Evolutionary conservation across 352 stramenopile species (phyloP).

Genomic region (Globisporangium emineosum): DNA sequence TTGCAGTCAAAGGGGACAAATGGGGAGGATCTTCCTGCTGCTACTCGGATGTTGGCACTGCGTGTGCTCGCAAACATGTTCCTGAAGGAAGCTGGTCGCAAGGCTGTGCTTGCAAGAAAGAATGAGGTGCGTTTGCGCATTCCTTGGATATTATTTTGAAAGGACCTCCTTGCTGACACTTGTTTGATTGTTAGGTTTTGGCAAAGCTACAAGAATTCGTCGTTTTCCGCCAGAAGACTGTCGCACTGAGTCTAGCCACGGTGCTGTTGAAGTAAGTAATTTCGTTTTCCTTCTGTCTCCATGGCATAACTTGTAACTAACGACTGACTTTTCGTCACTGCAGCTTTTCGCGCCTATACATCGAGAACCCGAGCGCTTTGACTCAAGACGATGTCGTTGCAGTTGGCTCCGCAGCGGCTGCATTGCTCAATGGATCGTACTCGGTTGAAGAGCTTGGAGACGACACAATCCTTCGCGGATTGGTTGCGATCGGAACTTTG

Average conservation of each 20-base stretch:
- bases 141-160: background rate
- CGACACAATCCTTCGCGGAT: constrained; percentile 63
- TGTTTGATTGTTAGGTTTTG: constrained; percentile 30
- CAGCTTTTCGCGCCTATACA: constrained; percentile 44
- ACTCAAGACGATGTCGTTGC: constrained; percentile 47
- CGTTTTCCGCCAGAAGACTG: constrained; percentile 55
- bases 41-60: constrained; percentile 70
- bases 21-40: constrained; percentile 43
- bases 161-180: background rate
- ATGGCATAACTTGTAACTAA: background rate
- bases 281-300: background rate
- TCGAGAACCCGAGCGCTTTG: constrained; percentile 29
- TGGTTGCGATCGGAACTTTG: constrained; percentile 67
- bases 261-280: constrained; percentile 67
- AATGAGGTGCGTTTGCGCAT: constrained; percentile 29
- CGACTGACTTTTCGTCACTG: constrained; percentile 2
- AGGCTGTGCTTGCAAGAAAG: constrained; percentile 52
- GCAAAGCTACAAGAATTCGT: constrained; percentile 43
- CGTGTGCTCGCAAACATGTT: constrained; percentile 83
- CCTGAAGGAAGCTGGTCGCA: constrained; percentile 39
- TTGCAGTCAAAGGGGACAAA: constrained; percentile 21
- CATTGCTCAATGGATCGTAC: constrained; percentile 47
- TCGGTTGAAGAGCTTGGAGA: constrained; percentile 69
- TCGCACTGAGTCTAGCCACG: constrained; percentile 64
- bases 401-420: constrained; percentile 44